Evolutionary conservation across 768 basidiomycete genomes (phyloP).

Genomic region (Phylloporus sp.): DNA sequence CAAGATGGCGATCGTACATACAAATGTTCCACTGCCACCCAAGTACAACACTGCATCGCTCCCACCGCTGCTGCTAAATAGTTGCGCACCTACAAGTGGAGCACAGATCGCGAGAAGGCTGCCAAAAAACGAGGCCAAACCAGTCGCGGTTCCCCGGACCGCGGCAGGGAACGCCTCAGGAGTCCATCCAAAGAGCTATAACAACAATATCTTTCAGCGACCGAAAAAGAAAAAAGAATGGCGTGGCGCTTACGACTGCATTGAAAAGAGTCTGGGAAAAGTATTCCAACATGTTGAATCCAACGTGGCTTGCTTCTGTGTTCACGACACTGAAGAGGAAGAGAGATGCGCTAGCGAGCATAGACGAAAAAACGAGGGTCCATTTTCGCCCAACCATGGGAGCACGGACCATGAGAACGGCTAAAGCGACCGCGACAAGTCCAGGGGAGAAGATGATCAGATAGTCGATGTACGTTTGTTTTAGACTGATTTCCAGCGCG

Average conservation of each 20-base stretch:
- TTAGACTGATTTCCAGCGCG: slow-evolving; percentile 1
- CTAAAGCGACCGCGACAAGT: neutral
- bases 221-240: neutral
- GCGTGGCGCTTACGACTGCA: slow-evolving; percentile 1
- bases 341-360: slow-evolving; percentile 3
- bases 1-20: slow-evolving; percentile 4
- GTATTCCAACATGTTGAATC: slow-evolving; percentile 5
- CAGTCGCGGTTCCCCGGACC: slow-evolving; percentile 12
- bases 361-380: slow-evolving; percentile 14
- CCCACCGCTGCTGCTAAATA: slow-evolving; percentile 5
- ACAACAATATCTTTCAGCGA: neutral
- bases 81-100: neutral
- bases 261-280: slow-evolving; percentile 12
- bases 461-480: slow-evolving; percentile 12
- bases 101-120: slow-evolving; percentile 1
- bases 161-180: slow-evolving; percentile 15
- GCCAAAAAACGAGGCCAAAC: slow-evolving; percentile 4
- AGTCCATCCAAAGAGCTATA: slow-evolving; percentile 13
- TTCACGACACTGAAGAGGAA: slow-evolving; percentile 9
- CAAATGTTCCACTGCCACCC: slow-evolving; percentile 9
- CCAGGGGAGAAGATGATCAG: slow-evolving; percentile 7
- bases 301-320: slow-evolving; percentile 10
- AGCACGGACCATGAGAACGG: slow-evolving; percentile 10
- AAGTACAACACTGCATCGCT: slow-evolving; percentile 9
- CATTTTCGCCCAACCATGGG: slow-evolving; percentile 14